Evolutionary conservation across 192 early-diverging fungal species (phyloP).

Genomic region (Backusella luteola): DNA sequence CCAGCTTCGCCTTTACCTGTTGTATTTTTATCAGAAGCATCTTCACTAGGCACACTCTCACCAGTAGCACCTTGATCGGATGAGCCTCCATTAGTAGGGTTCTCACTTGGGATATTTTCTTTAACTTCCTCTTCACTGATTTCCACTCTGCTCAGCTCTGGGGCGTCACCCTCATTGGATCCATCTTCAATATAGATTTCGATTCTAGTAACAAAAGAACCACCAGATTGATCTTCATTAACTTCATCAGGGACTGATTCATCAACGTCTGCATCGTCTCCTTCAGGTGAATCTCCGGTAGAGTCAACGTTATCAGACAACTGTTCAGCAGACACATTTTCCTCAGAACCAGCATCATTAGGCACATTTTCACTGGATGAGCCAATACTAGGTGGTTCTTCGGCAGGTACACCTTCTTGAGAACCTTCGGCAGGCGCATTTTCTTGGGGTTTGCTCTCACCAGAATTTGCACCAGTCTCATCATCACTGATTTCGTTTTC

Average conservation of each 20-base stretch:
- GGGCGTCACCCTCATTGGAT: not conserved
- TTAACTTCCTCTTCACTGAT: not conserved
- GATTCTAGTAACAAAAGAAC: not conserved
- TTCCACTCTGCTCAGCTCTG: not conserved
- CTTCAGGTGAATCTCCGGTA: not conserved
- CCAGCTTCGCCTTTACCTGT: not conserved
- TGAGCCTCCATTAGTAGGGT: not conserved
- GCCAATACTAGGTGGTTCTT: not conserved
- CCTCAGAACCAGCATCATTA: not conserved
- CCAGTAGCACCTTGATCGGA: not conserved
- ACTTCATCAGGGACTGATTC: not conserved
- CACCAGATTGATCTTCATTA: not conserved
- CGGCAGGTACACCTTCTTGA: not conserved
- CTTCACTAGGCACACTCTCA: not conserved
- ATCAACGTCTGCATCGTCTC: not conserved
- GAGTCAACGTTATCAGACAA: not conserved
- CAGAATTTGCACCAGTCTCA: not conserved
- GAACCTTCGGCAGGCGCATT: not conserved
- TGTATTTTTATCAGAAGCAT: not conserved
- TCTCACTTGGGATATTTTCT: not conserved
- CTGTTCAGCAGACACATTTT: not conserved
- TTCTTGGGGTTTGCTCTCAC: not conserved
- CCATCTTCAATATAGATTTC: not conserved
- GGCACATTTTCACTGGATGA: not conserved
- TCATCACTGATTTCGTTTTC: constrained; percentile 15